Evolutionary conservation across 1,284 basidiomycete genomes (phyloP), one percentile per base, ranked within the genome.

Genomic region (Rhodotorula mucilaginosa): DNA sequence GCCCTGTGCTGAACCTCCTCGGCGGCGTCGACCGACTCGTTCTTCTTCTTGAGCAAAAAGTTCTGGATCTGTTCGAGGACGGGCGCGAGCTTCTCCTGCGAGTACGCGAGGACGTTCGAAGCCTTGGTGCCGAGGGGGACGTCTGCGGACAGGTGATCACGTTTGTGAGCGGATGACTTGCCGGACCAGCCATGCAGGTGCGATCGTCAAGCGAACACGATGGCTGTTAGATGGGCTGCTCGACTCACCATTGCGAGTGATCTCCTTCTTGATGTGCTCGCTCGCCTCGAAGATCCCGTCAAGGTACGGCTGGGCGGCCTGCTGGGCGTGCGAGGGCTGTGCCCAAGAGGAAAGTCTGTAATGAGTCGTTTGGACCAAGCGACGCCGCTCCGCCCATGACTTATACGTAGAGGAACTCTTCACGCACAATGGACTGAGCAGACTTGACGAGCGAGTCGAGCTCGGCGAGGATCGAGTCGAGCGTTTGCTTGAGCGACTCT

Each of bases 321-420:
- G 48, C 56, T 75, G 75, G 26, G 67, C 71, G 63, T 71, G 56
- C 3, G 71, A 44, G 10, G 74, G 74, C 75, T 76, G 68, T 34
- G 16, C 34, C 5, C 8, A 13, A 29, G 0, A 3, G 8, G 1
- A 13, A 4, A 2, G 3, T 0, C 13, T n/a, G 3, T 10, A 0
- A 44, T 46, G 56, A 21, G 46, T 23, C 5, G 3, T 5, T 26
- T 6, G n/a, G 19, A 19, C 19, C 15, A 61, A 31, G 13, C 15
- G 26, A 26, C 19, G 12, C 39, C 39, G 39, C 10, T 44, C 39
- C 10, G 39, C 12, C 39, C 39, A 1, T 13, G 39, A 44, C 10
- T 2, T 2, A 44, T 44, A 12, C 10, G 31, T 6, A 7, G 48
- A 44, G 47, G 21, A 44, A 23, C 5, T 13, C 0, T 16, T 19